Evolutionary conservation across 805 yeast species (phyloP).

Genomic region (Lipomyces spencermartinsiae): DNA sequence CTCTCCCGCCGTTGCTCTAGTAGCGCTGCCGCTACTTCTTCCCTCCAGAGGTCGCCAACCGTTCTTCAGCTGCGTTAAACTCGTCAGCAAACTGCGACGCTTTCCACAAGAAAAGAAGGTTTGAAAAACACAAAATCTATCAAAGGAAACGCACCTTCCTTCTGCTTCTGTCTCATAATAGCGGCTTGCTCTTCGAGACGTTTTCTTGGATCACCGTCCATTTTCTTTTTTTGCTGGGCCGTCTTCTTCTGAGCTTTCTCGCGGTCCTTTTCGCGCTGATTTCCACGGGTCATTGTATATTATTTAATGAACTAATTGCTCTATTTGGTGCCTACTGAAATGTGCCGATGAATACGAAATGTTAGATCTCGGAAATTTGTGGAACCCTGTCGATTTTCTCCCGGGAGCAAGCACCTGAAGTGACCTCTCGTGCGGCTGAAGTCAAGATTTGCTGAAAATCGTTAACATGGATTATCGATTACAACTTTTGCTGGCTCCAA

Average conservation of each 20-base stretch:
- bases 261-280: slow-evolving; percentile 94
- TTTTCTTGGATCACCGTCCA: slow-evolving; percentile 82
- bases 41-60: not conserved
- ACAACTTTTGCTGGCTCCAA: no score
- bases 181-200: slow-evolving; percentile 91
- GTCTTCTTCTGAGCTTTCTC: slow-evolving; percentile 81
- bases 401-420: not conserved
- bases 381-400: not conserved
- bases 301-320: not conserved
- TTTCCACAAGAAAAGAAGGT: not conserved
- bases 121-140: no score
- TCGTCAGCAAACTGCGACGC: not conserved
- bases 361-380: not conserved
- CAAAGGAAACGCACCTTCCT: slow-evolving; percentile 56
- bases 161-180: slow-evolving; percentile 86
- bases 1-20: no score
- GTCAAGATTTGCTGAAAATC: no score
- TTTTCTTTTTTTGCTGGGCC: slow-evolving; percentile 65
- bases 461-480: no score
- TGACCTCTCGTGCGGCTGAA: not conserved
- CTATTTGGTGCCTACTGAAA: not conserved
- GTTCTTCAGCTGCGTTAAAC: not conserved
- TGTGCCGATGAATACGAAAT: not conserved
- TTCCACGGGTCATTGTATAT: slow-evolving; percentile 71
- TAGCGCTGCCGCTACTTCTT: not conserved